Conservation (phyloP, 768 basidiomycete genomes). For the Tricholomella constricta region DNA sequence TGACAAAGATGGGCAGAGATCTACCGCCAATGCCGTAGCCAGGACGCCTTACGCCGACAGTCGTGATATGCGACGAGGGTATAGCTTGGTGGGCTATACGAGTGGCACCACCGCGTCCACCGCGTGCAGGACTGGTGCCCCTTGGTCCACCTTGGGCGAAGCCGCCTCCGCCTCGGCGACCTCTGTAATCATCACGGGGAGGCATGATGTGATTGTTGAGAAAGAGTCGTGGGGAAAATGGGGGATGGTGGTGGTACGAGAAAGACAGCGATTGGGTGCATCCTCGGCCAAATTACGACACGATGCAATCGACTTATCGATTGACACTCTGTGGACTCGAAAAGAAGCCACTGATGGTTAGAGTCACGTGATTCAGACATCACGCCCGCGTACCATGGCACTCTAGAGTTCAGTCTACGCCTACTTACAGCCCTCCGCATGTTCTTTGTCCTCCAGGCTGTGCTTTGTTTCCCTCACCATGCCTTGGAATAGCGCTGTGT, state of each 20-base stretch:
- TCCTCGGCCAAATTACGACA: background rate
- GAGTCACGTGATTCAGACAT: constrained; percentile 13
- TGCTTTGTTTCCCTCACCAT: background rate
- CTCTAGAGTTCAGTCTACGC: too few relatives aligned
- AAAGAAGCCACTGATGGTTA: constrained; percentile 21
- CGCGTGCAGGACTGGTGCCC: constrained; percentile 22
- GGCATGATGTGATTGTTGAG: constrained; percentile 34
- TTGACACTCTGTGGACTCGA: constrained; percentile 13
- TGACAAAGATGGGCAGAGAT: constrained; percentile 44
- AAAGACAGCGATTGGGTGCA: constrained; percentile 4
- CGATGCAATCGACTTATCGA: constrained; percentile 21
- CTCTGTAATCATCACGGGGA: constrained; percentile 32
- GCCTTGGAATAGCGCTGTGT: background rate
- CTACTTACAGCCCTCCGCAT: background rate
- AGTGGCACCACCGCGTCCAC: constrained; percentile 35
- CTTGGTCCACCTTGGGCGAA: constrained; percentile 26
- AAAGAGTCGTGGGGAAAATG: constrained; percentile 1
- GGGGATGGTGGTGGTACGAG: constrained; percentile 14
- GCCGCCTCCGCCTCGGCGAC: constrained; percentile 25
- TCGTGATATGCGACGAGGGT: constrained; percentile 41
- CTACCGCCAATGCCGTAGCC: constrained; percentile 61
- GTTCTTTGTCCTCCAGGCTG: constrained; percentile 3
- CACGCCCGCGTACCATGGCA: too few relatives aligned
- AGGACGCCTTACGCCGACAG: constrained; percentile 71
- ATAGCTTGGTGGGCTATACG: constrained; percentile 29